Evolutionary conservation across 306 rosid genomes (phyloP).

Genomic region (Cyclanthera cordifolia): DNA sequence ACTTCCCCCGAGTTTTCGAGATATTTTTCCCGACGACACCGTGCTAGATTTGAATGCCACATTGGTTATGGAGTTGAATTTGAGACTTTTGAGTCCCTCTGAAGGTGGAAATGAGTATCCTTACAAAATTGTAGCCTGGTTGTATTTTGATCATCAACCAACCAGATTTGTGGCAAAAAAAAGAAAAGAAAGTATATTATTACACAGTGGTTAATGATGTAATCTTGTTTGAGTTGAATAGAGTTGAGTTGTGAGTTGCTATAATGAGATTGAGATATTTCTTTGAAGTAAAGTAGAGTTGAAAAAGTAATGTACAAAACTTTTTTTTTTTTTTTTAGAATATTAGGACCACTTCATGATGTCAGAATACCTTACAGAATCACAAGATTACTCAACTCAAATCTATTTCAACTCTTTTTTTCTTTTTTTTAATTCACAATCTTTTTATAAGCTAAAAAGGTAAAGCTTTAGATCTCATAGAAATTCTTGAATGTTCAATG

Average conservation of each 20-base stretch:
- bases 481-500: too few relatives aligned
- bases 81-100: neutral
- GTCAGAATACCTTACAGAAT: neutral
- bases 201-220: slow-evolving; percentile 4
- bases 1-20: neutral
- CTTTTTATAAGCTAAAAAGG: neutral
- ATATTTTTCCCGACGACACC: neutral
- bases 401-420: neutral
- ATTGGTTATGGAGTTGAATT: neutral
- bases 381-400: neutral
- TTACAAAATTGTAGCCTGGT: slow-evolving; percentile 6
- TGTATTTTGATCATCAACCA: slow-evolving; percentile 4
- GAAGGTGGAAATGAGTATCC: neutral
- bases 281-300: neutral
- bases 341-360: neutral
- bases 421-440: neutral
- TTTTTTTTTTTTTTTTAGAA: neutral
- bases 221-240: slow-evolving; percentile 4
- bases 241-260: slow-evolving; percentile 7
- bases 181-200: neutral
- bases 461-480: neutral
- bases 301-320: neutral
- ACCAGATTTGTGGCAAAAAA: slow-evolving; percentile 7
- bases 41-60: neutral
- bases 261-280: neutral